Evolutionary conservation across 257 asterid species (phyloP).

Genomic region (Capsicum baccatum): DNA sequence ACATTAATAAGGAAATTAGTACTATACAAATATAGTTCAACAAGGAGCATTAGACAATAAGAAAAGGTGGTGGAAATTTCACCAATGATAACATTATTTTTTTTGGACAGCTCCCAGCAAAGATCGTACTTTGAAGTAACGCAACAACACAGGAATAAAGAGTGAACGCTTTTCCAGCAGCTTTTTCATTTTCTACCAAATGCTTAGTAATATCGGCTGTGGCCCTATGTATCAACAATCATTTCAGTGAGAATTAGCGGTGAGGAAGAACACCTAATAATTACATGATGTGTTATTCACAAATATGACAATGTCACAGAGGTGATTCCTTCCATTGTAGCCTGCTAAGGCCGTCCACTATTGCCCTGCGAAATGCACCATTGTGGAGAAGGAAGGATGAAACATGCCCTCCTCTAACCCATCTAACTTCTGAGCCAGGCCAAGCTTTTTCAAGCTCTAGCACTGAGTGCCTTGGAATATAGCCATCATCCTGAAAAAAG

Average conservation of each 20-base stretch:
- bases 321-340: constrained; percentile 75
- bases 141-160: not conserved
- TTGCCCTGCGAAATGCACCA: constrained; percentile 81
- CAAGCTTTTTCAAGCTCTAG: constrained; percentile 93
- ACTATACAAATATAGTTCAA: not conserved
- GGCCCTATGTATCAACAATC: constrained; percentile 32
- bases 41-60: not conserved
- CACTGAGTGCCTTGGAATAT: constrained; percentile 87
- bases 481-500: constrained; percentile 81
- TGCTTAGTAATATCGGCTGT: constrained; percentile 20
- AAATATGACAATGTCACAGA: constrained; percentile 41
- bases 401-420: constrained; percentile 95
- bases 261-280: constrained; percentile 28
- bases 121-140: not conserved
- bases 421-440: constrained; percentile 99
- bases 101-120: not conserved
- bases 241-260: constrained; percentile 28
- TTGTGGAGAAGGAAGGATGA: constrained; percentile 88
- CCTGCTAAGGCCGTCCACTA: constrained; percentile 76
- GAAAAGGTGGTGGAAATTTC: not conserved
- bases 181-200: constrained; percentile 1
- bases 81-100: not conserved
- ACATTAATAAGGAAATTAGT: not conserved
- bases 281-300: constrained; percentile 20
- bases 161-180: constrained; percentile 1